Evolutionary conservation across 164 flowering plant species (phyloP).

Genomic region (Magnolia kwangsiensis): DNA sequence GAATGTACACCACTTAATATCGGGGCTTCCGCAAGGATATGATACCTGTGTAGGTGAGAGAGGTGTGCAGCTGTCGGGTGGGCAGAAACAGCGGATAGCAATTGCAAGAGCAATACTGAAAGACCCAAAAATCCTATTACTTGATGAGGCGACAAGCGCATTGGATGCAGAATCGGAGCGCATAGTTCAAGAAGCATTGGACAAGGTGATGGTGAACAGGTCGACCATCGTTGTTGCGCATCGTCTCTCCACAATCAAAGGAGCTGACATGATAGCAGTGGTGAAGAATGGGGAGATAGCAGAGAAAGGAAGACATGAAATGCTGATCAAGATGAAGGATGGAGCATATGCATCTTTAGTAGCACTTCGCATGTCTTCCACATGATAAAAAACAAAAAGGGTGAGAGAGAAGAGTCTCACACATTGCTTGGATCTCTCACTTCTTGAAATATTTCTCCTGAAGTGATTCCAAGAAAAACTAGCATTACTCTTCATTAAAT

Average conservation of each 20-base stretch:
- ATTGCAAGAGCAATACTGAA: constrained; percentile 65
- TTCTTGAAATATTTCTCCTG: too few relatives aligned
- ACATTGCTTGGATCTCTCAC: background rate
- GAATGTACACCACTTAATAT: constrained; percentile 70
- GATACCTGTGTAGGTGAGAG: constrained; percentile 62
- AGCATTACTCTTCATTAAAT: too few relatives aligned
- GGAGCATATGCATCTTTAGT: constrained; percentile 67
- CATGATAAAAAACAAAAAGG: background rate
- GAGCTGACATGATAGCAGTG: constrained; percentile 58
- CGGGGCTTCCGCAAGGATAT: constrained; percentile 57
- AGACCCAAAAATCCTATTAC: constrained; percentile 54
- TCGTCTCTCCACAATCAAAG: constrained; percentile 54
- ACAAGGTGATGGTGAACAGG: constrained; percentile 54
- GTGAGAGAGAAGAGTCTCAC: background rate
- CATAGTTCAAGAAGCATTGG: constrained; percentile 60
- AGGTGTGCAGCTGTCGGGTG: constrained; percentile 69
- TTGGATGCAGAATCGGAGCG: constrained; percentile 71
- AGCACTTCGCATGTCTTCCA: constrained; percentile 46
- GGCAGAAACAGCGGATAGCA: constrained; percentile 71
- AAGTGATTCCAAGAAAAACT: too few relatives aligned
- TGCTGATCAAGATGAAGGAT: constrained; percentile 38
- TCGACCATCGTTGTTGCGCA: constrained; percentile 68
- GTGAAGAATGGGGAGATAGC: constrained; percentile 62
- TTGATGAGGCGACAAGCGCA: constrained; percentile 73
- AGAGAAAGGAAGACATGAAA: constrained; percentile 68